Conservation (phyloP, 108 stramenopile species). For the Skeletonema menzelii region DNA sequence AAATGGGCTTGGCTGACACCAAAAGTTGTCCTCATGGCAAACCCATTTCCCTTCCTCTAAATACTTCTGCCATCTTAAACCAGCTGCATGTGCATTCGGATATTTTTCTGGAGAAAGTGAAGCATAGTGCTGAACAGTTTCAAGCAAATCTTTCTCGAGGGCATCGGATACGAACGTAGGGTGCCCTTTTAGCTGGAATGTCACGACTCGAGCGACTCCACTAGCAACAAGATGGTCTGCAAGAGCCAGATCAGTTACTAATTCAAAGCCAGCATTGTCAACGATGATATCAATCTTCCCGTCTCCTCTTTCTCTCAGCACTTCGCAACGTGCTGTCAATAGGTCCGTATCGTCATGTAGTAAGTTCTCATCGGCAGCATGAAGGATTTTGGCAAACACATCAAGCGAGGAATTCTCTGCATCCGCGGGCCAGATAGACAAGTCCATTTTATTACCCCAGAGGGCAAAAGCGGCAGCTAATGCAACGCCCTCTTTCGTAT, state of each 20-base stretch:
- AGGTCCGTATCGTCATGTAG: slow-evolving; percentile 86
- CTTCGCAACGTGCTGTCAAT: slow-evolving; percentile 62
- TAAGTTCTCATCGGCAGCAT: slow-evolving; percentile 74
- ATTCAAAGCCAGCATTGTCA: slow-evolving; percentile 97
- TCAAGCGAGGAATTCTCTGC: slow-evolving; percentile 56
- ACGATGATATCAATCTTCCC: slow-evolving; percentile 92
- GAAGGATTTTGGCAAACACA: slow-evolving; percentile 79
- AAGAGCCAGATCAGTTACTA: slow-evolving; percentile 90
- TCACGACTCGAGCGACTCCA: slow-evolving; percentile 76
- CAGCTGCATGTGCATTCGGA: slow-evolving; percentile 74
- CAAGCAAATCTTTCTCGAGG: slow-evolving; percentile 84
- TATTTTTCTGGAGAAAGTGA: slow-evolving; percentile 45
- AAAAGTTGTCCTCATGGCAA: slow-evolving; percentile 90
- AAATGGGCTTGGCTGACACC: slow-evolving; percentile 91
- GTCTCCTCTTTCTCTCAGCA: slow-evolving; percentile 62
- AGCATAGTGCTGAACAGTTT: slow-evolving; percentile 78
- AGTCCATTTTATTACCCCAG: slow-evolving; percentile 98
- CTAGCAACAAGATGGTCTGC: slow-evolving; percentile 87
- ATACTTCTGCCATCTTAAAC: slow-evolving; percentile 68
- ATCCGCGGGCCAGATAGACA: slow-evolving; percentile 94
- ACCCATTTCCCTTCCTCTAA: slow-evolving; percentile 81
- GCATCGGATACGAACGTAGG: slow-evolving; percentile 98
- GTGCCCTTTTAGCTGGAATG: slow-evolving; percentile 93
- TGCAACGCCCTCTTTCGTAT: slow-evolving; percentile 57
- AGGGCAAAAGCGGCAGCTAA: slow-evolving; percentile 75